Conservation (phyloP, 495 filamentous ascomycete species). For the Viridothelium virens region DNA sequence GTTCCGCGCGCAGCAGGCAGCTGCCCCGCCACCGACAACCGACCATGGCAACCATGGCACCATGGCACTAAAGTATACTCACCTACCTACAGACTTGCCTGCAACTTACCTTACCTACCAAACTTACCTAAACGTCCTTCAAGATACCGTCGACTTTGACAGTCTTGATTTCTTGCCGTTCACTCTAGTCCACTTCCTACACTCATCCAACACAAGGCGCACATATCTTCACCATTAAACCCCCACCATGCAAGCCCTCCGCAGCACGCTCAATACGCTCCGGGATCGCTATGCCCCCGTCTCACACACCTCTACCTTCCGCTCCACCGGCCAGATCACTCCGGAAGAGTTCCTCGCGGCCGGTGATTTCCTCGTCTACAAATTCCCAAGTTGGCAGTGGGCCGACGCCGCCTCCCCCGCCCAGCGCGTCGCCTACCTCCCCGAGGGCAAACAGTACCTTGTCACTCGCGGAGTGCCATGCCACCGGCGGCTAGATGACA, state of each 20-base stretch:
- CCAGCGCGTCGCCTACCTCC: slow-evolving; percentile 74
- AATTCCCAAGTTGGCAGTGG: slow-evolving; percentile 99
- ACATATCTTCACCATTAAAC: neutral
- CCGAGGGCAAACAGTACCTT: slow-evolving; percentile 86
- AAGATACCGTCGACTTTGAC: neutral
- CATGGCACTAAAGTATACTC: too few relatives aligned
- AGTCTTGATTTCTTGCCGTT: neutral
- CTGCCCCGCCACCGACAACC: slow-evolving; percentile 1
- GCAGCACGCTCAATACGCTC: slow-evolving; percentile 77
- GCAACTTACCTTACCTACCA: neutral
- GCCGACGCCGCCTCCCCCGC: slow-evolving; percentile 68
- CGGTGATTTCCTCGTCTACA: slow-evolving; percentile 97
- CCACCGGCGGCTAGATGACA: slow-evolving; percentile 80
- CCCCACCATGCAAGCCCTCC: slow-evolving; percentile 42
- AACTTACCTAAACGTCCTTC: neutral
- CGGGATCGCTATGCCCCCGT: slow-evolving; percentile 85
- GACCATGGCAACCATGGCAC: neutral
- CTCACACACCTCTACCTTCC: slow-evolving; percentile 86
- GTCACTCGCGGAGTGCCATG: slow-evolving; percentile 93
- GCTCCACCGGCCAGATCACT: slow-evolving; percentile 85
- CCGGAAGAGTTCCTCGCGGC: slow-evolving; percentile 95
- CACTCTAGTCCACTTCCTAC: neutral
- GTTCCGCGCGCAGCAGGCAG: neutral
- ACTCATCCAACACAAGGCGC: neutral
- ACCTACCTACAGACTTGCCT: neutral